Base-by-base conservation (phyloP, 2,329 filamentous ascomycete species). In the Juglanconis juglandina region DNA sequence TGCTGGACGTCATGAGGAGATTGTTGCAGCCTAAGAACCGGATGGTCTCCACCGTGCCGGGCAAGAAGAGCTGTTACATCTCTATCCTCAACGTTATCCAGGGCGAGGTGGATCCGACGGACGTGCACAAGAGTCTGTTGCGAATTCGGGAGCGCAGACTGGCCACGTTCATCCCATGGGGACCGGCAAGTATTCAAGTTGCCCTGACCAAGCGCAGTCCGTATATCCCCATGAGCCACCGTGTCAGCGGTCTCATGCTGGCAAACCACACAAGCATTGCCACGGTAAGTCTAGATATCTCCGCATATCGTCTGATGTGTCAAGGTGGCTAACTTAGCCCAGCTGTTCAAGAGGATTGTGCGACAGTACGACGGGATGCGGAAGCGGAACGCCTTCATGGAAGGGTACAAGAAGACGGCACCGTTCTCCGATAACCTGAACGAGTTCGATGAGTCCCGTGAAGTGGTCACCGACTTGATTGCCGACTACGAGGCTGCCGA, bases 51-150 rank as follows among this genome's bases (percentile, higher is more conserved):
- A 96, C 95, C 30, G 89, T 92, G 59, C 93, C 94, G 1, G 91
- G 90, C 69, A 98, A 98, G 79, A 96, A 92, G 79, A 97, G 92
- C 77, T 99, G 95, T 79, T 99, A 99, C 79, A 98, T 99, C 71
- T 96, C 92, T 52, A 98, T 99, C 68, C 81, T 99, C 64, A 98
- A 99, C 75, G 96, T 99, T 69, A 99, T 99, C 69, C 95, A 98
- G 79, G 95, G 95, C 70, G 95, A 99, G 75, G 95, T 96, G 44
- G 96, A 99, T 72, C 94, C 95, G 8, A 98, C 94, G 3, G 96
- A 99, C 75, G 91, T 99, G 59, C 95, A 99, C 81, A 99, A 99
- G 84, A 98, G 94, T 66, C 81, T 99, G 60, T 86, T 99, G 61
- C 91, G 95, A 66, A 99, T 99, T 71, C 89, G 95, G 53, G 95